A percentile compares a stretch with the other conserved stretches of the same genome.
Conservation (phyloP, 2,329 filamentous ascomycete genomes). For the Epichloe festucae region DNA sequence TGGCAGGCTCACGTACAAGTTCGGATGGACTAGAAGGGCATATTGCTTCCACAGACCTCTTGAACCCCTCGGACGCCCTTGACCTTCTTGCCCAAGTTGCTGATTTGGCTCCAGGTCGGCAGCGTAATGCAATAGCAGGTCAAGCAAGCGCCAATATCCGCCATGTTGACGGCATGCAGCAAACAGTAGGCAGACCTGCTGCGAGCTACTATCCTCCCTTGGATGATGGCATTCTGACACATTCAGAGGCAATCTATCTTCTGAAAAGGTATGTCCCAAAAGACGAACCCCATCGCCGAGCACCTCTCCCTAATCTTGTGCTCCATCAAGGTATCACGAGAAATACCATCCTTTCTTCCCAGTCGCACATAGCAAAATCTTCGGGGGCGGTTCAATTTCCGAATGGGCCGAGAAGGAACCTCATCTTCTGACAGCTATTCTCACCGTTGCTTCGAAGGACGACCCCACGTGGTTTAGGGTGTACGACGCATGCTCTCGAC, state of each 20-base stretch:
- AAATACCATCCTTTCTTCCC: constrained; percentile 61
- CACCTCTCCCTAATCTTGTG: not conserved
- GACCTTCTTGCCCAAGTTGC: constrained; percentile 28
- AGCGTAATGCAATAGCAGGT: constrained; percentile 4
- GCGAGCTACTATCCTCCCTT: constrained; percentile 19
- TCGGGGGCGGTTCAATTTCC: constrained; percentile 36
- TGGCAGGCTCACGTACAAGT: constrained; percentile 6
- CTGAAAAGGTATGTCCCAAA: constrained; percentile 13
- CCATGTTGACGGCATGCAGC: constrained; percentile 5
- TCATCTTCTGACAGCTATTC: constrained; percentile 54
- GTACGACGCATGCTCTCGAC: constrained; percentile 52
- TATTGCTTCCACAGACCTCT: constrained; percentile 26
- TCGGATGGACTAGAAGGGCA: constrained; percentile 22
- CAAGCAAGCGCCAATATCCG: constrained; percentile 6
- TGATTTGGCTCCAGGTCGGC: constrained; percentile 20
- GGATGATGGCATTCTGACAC: constrained; percentile 16
- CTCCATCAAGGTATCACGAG: constrained; percentile 40
- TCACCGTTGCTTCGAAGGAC: constrained; percentile 61
- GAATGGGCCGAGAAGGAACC: constrained; percentile 47
- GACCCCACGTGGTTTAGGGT: constrained; percentile 49
- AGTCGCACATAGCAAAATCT: constrained; percentile 47
- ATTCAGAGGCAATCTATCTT: constrained; percentile 14
- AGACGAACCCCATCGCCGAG: too few relatives aligned
- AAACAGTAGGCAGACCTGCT: not conserved
- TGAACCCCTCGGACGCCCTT: constrained; percentile 29